Conservation (phyloP, 2,329 filamentous ascomycete species). For the Monilinia polystroma region DNA sequence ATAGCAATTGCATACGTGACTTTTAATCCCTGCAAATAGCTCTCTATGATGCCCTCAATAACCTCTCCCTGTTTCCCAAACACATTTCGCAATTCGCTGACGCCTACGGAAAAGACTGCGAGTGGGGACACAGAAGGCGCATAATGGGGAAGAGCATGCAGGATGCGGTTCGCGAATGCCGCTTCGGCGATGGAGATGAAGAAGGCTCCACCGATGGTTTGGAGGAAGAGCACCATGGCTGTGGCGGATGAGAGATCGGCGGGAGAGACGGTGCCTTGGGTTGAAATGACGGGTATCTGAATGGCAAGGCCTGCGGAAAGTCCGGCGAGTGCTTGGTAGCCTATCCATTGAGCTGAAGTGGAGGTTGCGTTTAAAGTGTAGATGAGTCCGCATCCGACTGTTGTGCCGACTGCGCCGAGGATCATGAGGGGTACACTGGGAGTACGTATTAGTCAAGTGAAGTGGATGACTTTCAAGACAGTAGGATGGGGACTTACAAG, state of each 20-base stretch:
- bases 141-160: conserved; percentile 40
- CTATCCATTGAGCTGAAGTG: conserved; percentile 53
- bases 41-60: conserved; percentile 54
- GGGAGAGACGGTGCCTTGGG: conserved; percentile 42
- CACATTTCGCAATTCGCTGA: conserved; percentile 55
- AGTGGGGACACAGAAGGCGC: conserved; percentile 43
- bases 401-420: conserved; percentile 34
- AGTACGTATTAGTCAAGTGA: background rate
- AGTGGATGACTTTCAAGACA: too few species aligned
- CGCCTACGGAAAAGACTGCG: conserved; percentile 46
- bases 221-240: conserved; percentile 48
- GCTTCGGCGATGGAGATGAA: conserved; percentile 51
- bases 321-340: conserved; percentile 56
- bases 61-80: conserved; percentile 47
- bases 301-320: conserved; percentile 58
- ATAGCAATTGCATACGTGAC: conserved; percentile 59
- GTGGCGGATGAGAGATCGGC: conserved; percentile 49
- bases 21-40: conserved; percentile 64
- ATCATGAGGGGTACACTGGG: conserved; percentile 41
- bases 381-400: conserved; percentile 53
- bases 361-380: conserved; percentile 52
- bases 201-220: conserved; percentile 52
- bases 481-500: conserved; percentile 25
- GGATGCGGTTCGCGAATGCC: conserved; percentile 49
- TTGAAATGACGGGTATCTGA: conserved; percentile 44